Percentiles rank a stretch among this genome's conserved stretches.
phyloP scores from a whole-genome alignment of 176 grass and related monocot species.

The Aegilops tauschii region DNA sequence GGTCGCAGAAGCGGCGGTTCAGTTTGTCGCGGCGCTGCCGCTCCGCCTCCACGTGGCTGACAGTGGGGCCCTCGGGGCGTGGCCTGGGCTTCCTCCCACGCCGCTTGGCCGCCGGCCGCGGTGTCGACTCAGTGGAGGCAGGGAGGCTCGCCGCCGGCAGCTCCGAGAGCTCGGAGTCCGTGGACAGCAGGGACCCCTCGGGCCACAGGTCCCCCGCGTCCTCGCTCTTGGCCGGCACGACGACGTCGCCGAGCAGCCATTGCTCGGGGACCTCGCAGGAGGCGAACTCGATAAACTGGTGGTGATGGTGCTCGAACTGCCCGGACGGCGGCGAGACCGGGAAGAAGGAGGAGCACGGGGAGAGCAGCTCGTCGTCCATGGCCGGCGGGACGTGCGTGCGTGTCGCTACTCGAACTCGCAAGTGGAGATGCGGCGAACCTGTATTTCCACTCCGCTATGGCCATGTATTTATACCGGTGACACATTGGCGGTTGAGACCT shows the following conservation, averaged over 20 bases:
- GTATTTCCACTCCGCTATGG: neutral
- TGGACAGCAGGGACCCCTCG: slow-evolving; percentile 16
- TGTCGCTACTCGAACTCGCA: neutral
- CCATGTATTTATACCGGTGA: slow-evolving; percentile 8
- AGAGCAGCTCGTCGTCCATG: slow-evolving; percentile 37
- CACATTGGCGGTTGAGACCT: slow-evolving; percentile 1
- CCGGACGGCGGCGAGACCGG: slow-evolving; percentile 14
- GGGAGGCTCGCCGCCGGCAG: neutral
- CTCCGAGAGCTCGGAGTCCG: slow-evolving; percentile 29
- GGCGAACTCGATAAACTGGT: slow-evolving; percentile 33
- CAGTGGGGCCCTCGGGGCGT: slow-evolving; percentile 1
- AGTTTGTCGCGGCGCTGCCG: slow-evolving; percentile 76
- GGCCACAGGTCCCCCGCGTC: neutral
- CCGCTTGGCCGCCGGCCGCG: slow-evolving; percentile 29
- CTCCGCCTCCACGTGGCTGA: slow-evolving; percentile 75
- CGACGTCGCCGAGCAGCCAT: slow-evolving; percentile 38
- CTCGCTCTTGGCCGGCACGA: slow-evolving; percentile 23
- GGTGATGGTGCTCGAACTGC: neutral
- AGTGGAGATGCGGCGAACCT: neutral
- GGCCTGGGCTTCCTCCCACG: slow-evolving; percentile 39
- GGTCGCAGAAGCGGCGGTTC: slow-evolving; percentile 72
- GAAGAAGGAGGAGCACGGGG: slow-evolving; percentile 30
- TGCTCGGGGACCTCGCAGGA: slow-evolving; percentile 53
- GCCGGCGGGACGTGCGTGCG: neutral
- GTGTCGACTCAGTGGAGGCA: neutral